These are phyloP conservation scores for Boletus fagicola DNA, from an alignment of 768 basidiomycete genomes.

Conservation along the genomic window DNA sequence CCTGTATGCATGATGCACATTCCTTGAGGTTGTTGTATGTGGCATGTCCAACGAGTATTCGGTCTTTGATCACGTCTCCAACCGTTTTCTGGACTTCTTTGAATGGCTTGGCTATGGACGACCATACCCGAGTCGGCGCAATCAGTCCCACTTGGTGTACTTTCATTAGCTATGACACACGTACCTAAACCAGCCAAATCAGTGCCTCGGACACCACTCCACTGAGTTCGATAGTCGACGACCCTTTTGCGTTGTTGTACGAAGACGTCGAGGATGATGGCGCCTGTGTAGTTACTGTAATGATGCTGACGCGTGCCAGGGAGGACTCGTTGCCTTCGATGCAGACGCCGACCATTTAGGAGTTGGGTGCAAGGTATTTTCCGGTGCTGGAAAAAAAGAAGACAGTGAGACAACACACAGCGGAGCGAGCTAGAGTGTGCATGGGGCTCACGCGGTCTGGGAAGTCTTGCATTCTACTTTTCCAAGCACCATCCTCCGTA, in stretches of 20 bases:
- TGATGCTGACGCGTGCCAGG: constrained; percentile 39
- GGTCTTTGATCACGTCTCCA: constrained; percentile 69
- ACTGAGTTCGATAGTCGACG: too few relatives aligned
- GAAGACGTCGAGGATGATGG: constrained; percentile 75
- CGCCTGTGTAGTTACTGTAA: constrained; percentile 89
- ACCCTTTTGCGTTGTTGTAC: too few relatives aligned
- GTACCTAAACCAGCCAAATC: too few relatives aligned
- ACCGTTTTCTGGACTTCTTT: constrained; percentile 77
- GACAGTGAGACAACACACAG: constrained; percentile 2
- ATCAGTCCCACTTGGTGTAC: not conserved
- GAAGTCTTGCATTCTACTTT: constrained; percentile 38
- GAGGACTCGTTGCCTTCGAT: too few relatives aligned
- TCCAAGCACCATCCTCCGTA: constrained; percentile 57
- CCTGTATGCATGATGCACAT: too few relatives aligned
- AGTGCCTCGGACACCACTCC: too few relatives aligned
- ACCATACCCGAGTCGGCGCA: not conserved
- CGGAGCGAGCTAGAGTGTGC: not conserved
- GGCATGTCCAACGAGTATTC: constrained; percentile 88
- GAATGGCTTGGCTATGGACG: constrained; percentile 64
- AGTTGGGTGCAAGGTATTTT: constrained; percentile 83
- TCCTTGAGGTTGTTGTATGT: constrained; percentile 74
- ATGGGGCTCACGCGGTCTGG: constrained; percentile 45
- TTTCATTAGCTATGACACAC: too few relatives aligned
- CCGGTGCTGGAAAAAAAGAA: constrained; percentile 48
- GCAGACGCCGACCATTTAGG: constrained; percentile 41